Percentiles rank a stretch among this genome's conserved stretches.
Conservation (phyloP, 345 rosid species). For the Anacardium occidentale region DNA sequence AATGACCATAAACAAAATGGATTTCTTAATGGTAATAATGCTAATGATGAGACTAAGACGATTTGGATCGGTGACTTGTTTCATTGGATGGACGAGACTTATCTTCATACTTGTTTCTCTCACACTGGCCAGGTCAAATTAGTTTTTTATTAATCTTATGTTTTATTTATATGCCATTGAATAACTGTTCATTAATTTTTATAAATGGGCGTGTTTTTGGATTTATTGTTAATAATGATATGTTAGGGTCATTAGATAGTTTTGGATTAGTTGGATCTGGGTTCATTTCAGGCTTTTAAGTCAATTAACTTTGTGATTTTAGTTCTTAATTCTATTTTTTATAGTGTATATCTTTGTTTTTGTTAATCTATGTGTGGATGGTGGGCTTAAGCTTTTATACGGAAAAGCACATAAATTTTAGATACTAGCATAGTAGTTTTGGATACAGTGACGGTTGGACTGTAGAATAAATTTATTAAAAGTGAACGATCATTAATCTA, state of each 20-base stretch:
- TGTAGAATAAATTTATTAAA: not conserved
- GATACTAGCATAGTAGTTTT: not conserved
- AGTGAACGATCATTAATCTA: too few relatives aligned
- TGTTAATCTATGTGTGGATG: not conserved
- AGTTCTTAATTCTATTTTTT: not conserved
- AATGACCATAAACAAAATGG: constrained; percentile 37
- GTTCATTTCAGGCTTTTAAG: constrained; percentile 1
- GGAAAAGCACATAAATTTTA: not conserved
- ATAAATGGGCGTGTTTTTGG: not conserved
- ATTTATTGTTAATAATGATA: not conserved
- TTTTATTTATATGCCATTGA: not conserved
- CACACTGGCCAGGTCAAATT: constrained; percentile 64
- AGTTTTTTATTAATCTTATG: not conserved
- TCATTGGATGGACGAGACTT: constrained; percentile 86
- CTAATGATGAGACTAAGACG: constrained; percentile 60
- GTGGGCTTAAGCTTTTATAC: not conserved
- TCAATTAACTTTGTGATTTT: not conserved
- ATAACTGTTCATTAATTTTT: not conserved
- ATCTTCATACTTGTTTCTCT: constrained; percentile 69
- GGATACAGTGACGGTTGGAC: not conserved
- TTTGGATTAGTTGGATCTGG: not conserved
- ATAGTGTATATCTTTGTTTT: not conserved
- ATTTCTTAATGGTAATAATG: constrained; percentile 16
- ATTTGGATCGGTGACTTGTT: constrained; percentile 79
- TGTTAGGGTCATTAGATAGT: not conserved